Evolutionary conservation across 192 early-diverging fungal genomes (phyloP), one percentile per base, ranked within the genome.

Genomic region (Coemansia sp.): DNA sequence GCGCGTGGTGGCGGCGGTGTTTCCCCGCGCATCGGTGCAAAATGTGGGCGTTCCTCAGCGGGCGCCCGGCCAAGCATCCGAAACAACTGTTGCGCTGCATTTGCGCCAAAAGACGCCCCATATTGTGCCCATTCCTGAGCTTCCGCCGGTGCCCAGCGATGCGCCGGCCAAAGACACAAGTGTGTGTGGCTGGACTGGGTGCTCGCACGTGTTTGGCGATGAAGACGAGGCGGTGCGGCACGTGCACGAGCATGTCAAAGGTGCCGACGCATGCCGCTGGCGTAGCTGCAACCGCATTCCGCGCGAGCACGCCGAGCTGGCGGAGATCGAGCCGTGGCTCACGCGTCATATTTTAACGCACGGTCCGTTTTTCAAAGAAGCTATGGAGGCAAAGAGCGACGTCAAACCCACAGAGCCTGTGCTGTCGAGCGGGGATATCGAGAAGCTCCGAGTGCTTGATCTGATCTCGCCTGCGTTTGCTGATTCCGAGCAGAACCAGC

Each of bases 261-360:
- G 29, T 0, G 77, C 77, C 21, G 77, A 80, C 17, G 77, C 77
- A 9, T 80, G 77, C 37, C 61, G 77, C 15, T 80, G 77, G 77
- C 47, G 59, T 35, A 39, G 48, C 32, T 80, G 77, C 65, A 80
- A 73, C 59, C 72, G 77, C 32, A 61, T 80, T 15, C 76, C 76
- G 3, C 41, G 12, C 3, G 49, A 19, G 12, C 4, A 35, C 2
- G 27, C 19, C 1, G 57, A 15, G 12, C 10, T 14, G 4, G 62
- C 6, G 22, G 35, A 22, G 38, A 17, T 70, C 39, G 45, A 43
- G 57, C 51, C 32, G 22, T 80, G 77, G 77, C 14, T 80, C 6
- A 12, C 37, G 41, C 70, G 68, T 0, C 77, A 80, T 22, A 54
- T 68, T 10, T 72, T 80, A 7, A 57, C 55, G 3, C 77, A 80